phyloP scores from a whole-genome alignment of 257 asterid species.

The Przewalskia tangutica region DNA sequence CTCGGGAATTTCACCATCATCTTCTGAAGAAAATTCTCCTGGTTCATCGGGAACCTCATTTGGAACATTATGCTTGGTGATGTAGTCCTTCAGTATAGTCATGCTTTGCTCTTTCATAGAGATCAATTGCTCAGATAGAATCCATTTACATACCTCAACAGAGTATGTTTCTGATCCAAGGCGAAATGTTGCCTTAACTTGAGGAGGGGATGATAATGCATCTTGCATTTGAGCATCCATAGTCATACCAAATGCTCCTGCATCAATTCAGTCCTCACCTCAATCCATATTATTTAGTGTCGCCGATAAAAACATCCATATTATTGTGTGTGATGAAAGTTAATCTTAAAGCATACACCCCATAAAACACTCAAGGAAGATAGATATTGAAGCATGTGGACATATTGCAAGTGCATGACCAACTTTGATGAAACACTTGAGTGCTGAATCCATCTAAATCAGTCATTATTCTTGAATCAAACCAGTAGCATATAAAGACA shows the following conservation, averaged over 20 bases:
- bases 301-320: background rate
- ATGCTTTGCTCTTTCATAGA: constrained; percentile 80
- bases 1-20: constrained; percentile 36
- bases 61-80: constrained; percentile 69
- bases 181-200: constrained; percentile 52
- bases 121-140: constrained; percentile 58
- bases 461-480: background rate
- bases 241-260: background rate
- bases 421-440: background rate
- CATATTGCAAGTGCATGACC: background rate
- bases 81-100: constrained; percentile 71
- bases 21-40: constrained; percentile 74
- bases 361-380: background rate
- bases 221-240: constrained; percentile 38
- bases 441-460: background rate
- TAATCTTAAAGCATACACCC: background rate
- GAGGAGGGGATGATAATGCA: constrained; percentile 14
- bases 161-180: constrained; percentile 71
- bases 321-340: background rate
- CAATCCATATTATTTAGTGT: background rate
- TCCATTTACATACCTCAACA: constrained; percentile 47
- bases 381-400: background rate
- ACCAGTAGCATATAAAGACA: background rate
- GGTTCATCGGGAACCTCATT: constrained; percentile 78
- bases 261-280: background rate